phyloP scores from a whole-genome alignment of 2,329 filamentous ascomycete species.

The Phoma sp. region DNA sequence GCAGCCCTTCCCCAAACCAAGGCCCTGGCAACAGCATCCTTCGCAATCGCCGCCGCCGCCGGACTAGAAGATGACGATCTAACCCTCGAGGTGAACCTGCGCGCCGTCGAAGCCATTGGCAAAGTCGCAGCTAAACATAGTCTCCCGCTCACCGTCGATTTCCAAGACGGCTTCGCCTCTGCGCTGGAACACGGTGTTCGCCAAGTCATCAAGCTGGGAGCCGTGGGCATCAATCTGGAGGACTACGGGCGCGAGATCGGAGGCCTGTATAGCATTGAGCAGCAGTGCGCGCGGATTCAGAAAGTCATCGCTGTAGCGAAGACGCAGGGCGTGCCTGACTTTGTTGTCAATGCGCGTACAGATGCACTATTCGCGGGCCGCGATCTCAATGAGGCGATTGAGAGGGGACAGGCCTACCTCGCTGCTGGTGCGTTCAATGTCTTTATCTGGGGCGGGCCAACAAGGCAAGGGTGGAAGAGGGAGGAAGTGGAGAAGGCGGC shows the following conservation, averaged over 20 bases:
- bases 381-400: slow-evolving; percentile 58
- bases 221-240: slow-evolving; percentile 67
- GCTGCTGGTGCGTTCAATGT: slow-evolving; percentile 65
- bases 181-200: slow-evolving; percentile 57
- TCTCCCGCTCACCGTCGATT: slow-evolving; percentile 63
- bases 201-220: slow-evolving; percentile 59
- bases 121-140: slow-evolving; percentile 50
- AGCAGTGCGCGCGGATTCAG: slow-evolving; percentile 59
- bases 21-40: slow-evolving; percentile 51
- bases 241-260: slow-evolving; percentile 52
- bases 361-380: slow-evolving; percentile 59
- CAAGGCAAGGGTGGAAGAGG: slow-evolving; percentile 42
- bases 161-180: slow-evolving; percentile 67
- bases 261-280: slow-evolving; percentile 52
- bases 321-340: slow-evolving; percentile 56
- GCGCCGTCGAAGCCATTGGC: slow-evolving; percentile 56
- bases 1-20: slow-evolving; percentile 53
- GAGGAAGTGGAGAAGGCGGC: slow-evolving; percentile 32
- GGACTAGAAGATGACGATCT: slow-evolving; percentile 52
- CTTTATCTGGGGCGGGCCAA: slow-evolving; percentile 66
- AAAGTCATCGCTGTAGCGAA: slow-evolving; percentile 53
- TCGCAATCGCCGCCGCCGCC: slow-evolving; percentile 42
- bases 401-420: slow-evolving; percentile 64
- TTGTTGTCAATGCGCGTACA: slow-evolving; percentile 61
- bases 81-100: slow-evolving; percentile 60